Evolutionary conservation across 805 yeast genomes (phyloP).

Genomic region (Zygoascus tannicola): DNA sequence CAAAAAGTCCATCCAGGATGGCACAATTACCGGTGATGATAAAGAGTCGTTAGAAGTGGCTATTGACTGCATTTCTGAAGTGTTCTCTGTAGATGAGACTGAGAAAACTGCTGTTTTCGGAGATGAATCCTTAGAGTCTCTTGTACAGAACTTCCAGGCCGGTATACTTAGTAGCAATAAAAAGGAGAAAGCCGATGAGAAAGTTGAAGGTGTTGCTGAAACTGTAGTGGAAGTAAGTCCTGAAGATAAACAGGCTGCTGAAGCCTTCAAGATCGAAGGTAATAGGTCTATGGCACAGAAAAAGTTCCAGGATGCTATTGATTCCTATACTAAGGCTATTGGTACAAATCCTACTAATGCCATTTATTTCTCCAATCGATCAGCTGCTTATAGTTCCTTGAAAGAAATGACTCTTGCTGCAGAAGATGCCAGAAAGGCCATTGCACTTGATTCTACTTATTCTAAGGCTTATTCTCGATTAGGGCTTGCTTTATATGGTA

Average conservation of each 20-base stretch:
- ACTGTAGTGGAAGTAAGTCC: not conserved
- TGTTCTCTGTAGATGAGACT: constrained; percentile 57
- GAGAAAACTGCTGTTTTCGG: constrained; percentile 24
- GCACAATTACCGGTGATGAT: constrained; percentile 66
- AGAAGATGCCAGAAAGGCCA: constrained; percentile 75
- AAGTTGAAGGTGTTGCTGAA: constrained; percentile 1
- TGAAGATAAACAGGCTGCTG: constrained; percentile 65
- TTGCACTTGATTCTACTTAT: constrained; percentile 65
- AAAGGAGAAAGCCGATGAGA: not conserved
- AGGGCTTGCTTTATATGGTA: constrained; percentile 90
- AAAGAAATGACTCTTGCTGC: constrained; percentile 69
- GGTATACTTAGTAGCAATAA: not conserved
- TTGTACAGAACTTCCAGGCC: constrained; percentile 25
- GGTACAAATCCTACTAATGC: constrained; percentile 60
- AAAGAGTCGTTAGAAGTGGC: constrained; percentile 90
- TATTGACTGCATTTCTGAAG: constrained; percentile 82
- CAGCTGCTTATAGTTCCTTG: constrained; percentile 86
- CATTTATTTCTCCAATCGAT: constrained; percentile 85
- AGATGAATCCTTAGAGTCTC: constrained; percentile 38
- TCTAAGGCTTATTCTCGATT: constrained; percentile 92
- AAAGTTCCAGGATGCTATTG: constrained; percentile 62
- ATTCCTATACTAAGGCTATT: constrained; percentile 74
- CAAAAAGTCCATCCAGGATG: constrained; percentile 45
- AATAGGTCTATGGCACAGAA: constrained; percentile 78
- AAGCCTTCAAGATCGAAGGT: constrained; percentile 74